These are phyloP conservation scores for Psophocarpus tetragonolobus DNA, from an alignment of 306 rosid genomes.

Conservation along the genomic window DNA sequence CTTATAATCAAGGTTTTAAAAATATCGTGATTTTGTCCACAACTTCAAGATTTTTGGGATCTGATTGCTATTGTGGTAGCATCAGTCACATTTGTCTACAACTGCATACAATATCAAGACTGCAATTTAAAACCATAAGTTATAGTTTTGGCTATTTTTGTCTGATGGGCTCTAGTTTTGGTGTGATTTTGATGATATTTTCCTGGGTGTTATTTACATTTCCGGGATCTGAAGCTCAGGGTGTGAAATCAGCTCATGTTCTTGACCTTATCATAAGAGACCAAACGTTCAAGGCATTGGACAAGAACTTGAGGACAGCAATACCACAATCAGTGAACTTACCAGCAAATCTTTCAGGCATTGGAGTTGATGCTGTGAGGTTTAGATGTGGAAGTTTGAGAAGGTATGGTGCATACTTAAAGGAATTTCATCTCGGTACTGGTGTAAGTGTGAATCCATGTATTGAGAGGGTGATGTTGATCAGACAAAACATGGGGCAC, in stretches of 20 bases:
- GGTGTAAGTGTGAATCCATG: slow-evolving; percentile 82
- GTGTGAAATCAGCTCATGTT: slow-evolving; percentile 63
- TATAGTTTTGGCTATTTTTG: slow-evolving; percentile 21
- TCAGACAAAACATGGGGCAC: slow-evolving; percentile 69
- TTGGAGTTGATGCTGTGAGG: slow-evolving; percentile 58
- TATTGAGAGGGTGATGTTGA: slow-evolving; percentile 80
- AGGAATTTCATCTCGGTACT: slow-evolving; percentile 65
- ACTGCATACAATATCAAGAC: neutral
- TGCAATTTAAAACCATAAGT: neutral
- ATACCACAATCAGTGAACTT: slow-evolving; percentile 51
- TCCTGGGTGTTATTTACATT: slow-evolving; percentile 35
- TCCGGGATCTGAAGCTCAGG: slow-evolving; percentile 48
- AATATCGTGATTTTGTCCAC: neutral
- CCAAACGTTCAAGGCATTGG: slow-evolving; percentile 65
- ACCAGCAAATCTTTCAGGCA: slow-evolving; percentile 80
- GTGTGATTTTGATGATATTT: slow-evolving; percentile 48
- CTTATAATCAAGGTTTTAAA: neutral
- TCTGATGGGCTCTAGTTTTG: slow-evolving; percentile 62
- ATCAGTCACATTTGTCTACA: neutral
- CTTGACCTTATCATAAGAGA: slow-evolving; percentile 89
- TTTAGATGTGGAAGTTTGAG: slow-evolving; percentile 85
- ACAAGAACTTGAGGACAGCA: slow-evolving; percentile 59
- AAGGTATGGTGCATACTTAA: slow-evolving; percentile 76
- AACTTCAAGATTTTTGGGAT: neutral
- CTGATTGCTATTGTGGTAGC: neutral